Conservation (phyloP, 2,329 filamentous ascomycete genomes). For the Cryphonectria naterciae region DNA sequence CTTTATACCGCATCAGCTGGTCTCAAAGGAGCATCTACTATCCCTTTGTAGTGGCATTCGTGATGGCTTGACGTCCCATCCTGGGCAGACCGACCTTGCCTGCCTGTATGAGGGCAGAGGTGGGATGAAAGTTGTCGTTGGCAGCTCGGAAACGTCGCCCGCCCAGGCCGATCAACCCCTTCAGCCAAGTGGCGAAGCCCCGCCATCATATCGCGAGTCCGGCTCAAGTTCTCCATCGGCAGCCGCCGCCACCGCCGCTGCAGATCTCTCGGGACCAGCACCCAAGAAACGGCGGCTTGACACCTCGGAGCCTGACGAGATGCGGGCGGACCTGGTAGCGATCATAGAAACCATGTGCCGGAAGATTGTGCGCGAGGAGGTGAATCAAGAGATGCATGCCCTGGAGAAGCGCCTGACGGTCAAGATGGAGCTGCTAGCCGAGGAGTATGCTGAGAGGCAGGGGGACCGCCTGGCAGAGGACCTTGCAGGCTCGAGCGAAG, state of each 20-base stretch:
- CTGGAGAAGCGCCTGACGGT: conserved; percentile 15
- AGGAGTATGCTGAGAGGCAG: conserved; percentile 11
- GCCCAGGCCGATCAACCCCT: not conserved
- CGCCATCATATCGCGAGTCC: conserved; percentile 14
- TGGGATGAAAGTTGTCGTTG: not conserved
- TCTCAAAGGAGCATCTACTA: not conserved
- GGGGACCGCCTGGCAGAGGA: conserved; percentile 11
- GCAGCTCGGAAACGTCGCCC: not conserved
- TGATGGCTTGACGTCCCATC: conserved; percentile 5
- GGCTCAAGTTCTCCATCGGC: conserved; percentile 2
- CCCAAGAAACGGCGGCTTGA: conserved; percentile 13
- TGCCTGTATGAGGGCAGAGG: conserved; percentile 20
- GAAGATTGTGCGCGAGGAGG: conserved; percentile 14
- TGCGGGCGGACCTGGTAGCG: conserved; percentile 7
- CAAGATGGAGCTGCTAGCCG: conserved; percentile 6
- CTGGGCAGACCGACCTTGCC: conserved; percentile 15
- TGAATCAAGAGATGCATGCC: conserved; percentile 6
- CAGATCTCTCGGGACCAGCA: not conserved
- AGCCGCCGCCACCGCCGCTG: too few relatives aligned
- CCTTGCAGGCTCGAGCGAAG: conserved; percentile 10
- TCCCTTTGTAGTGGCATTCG: conserved; percentile 1
- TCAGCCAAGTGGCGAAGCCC: not conserved
- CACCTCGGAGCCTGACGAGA: not conserved
- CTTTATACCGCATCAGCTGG: conserved; percentile 13
- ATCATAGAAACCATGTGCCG: conserved; percentile 4